phyloP scores from a whole-genome alignment of 805 yeast species.

The Komagataella pseudopastoris region DNA sequence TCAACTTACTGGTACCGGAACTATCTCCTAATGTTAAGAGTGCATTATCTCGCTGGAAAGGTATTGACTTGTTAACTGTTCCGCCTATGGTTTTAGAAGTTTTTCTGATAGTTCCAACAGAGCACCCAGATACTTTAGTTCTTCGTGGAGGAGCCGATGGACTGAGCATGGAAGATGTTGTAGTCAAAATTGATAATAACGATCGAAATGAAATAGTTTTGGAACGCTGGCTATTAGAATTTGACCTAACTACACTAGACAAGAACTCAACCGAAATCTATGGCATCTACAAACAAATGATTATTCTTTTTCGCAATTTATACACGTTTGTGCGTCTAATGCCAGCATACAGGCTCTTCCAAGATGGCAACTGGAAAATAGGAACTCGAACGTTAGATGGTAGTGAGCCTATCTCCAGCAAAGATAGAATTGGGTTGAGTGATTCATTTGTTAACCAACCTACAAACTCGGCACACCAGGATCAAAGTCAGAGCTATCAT shows the following conservation, averaged over 20 bases:
- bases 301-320: constrained; percentile 60
- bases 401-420: constrained; percentile 60
- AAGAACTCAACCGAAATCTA: constrained; percentile 41
- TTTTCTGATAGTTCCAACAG: constrained; percentile 13
- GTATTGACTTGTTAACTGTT: constrained; percentile 24
- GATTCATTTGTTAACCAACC: constrained; percentile 17
- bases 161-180: background rate
- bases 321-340: constrained; percentile 52
- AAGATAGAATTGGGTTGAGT: constrained; percentile 77
- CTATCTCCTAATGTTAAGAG: constrained; percentile 24
- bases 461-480: constrained; percentile 12
- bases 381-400: constrained; percentile 65
- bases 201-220: constrained; percentile 55
- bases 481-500: background rate
- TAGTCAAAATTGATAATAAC: background rate
- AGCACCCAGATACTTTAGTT: constrained; percentile 8
- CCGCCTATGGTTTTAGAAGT: constrained; percentile 87
- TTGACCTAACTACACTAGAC: constrained; percentile 36
- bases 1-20: constrained; percentile 34
- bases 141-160: constrained; percentile 6
- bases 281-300: constrained; percentile 57
- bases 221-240: constrained; percentile 87
- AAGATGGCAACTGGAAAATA: constrained; percentile 23
- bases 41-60: constrained; percentile 53
- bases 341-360: constrained; percentile 50